Percentiles rank a stretch among this genome's conserved stretches.
These are phyloP conservation scores for Echites panduratus DNA, from an alignment of 257 asterid species.

Conservation along the genomic window DNA sequence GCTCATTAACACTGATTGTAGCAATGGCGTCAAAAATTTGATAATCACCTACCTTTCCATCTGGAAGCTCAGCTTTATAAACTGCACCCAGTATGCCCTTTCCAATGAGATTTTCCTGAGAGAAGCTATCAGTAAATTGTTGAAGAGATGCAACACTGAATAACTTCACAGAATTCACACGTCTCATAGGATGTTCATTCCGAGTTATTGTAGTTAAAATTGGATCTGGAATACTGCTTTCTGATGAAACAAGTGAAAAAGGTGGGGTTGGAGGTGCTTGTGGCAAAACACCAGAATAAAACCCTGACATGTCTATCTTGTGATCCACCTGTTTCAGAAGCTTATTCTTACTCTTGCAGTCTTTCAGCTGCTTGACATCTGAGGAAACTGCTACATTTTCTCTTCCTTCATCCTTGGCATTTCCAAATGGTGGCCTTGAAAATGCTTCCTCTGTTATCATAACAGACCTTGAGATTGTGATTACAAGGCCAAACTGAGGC, in stretches of 20 bases:
- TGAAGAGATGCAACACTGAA: constrained; percentile 78
- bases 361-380: constrained; percentile 13
- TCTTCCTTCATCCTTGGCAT: neutral
- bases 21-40: neutral
- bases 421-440: neutral
- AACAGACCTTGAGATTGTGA: constrained; percentile 3
- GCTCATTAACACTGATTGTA: neutral
- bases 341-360: constrained; percentile 28
- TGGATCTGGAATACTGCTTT: constrained; percentile 54
- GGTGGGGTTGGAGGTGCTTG: constrained; percentile 44
- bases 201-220: constrained; percentile 37
- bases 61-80: constrained; percentile 65
- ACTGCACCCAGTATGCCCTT: constrained; percentile 72
- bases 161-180: constrained; percentile 33
- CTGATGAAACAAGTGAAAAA: constrained; percentile 56
- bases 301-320: constrained; percentile 22
- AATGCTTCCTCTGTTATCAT: neutral
- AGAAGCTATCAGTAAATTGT: constrained; percentile 78
- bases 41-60: constrained; percentile 49
- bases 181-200: constrained; percentile 26
- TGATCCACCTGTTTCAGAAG: constrained; percentile 36
- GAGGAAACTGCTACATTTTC: constrained; percentile 13
- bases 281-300: constrained; percentile 19
- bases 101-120: constrained; percentile 77
- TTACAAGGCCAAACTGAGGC: neutral